phyloP scores from a whole-genome alignment of 2,329 filamentous ascomycete species.

The Pseudogymnoascus verrucosus region DNA sequence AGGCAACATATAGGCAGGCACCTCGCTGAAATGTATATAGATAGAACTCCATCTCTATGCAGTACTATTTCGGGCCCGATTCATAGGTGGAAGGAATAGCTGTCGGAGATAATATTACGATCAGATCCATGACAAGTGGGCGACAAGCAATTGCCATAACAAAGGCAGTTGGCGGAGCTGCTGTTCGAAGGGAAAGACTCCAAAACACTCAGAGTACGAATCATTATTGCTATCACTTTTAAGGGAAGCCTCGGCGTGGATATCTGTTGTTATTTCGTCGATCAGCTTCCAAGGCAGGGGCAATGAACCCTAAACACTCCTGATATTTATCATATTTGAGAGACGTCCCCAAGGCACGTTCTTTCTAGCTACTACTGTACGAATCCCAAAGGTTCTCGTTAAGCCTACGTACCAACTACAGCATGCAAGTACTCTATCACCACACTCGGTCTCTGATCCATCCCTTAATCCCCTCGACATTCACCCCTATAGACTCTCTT shows the following conservation, averaged over 20 bases:
- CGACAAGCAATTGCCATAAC: conserved; percentile 13
- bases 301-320: not conserved
- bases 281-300: conserved; percentile 3
- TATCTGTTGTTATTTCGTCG: conserved; percentile 4
- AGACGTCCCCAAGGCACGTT: not conserved
- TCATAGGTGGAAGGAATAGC: conserved; percentile 20
- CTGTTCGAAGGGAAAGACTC: conserved; percentile 15
- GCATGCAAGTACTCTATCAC: not conserved
- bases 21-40: not conserved
- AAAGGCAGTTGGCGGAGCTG: conserved; percentile 13
- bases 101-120: conserved; percentile 23
- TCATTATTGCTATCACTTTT: conserved; percentile 15
- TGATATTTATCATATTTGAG: not conserved
- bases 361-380: not conserved
- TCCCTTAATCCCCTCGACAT: not conserved
- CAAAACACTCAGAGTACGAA: conserved; percentile 16
- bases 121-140: conserved; percentile 30
- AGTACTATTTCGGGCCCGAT: not conserved
- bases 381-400: not conserved
- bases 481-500: not conserved
- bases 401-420: not conserved
- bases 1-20: not conserved
- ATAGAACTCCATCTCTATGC: not conserved
- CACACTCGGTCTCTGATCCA: not conserved
- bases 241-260: conserved; percentile 10